A percentile compares a stretch with the other conserved stretches of the same genome.
These are phyloP conservation scores for Stentor coeruleus DNA, from an alignment of 73 alveolate genomes.

Conservation along the genomic window DNA sequence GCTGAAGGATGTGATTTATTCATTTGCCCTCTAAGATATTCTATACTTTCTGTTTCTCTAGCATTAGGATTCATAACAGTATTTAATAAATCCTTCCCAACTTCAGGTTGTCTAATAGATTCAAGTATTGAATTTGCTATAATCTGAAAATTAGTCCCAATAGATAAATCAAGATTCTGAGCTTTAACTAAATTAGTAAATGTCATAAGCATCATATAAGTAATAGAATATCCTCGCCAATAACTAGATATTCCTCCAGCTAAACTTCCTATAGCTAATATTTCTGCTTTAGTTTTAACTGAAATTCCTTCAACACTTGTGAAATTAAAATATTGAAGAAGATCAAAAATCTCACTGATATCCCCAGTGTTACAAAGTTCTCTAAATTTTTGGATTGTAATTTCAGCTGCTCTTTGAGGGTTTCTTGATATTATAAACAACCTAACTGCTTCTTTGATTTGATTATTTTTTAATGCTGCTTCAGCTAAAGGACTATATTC, in stretches of 20 bases:
- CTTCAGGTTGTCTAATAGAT: not conserved
- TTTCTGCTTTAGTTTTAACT: not conserved
- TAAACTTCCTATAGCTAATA: not conserved
- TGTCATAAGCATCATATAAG: not conserved
- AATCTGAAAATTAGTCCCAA: not conserved
- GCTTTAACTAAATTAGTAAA: not conserved
- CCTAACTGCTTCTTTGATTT: constrained; percentile 10
- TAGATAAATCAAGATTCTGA: not conserved
- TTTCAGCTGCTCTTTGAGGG: not conserved
- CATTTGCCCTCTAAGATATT: not conserved
- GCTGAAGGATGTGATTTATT: not conserved
- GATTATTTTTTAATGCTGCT: not conserved
- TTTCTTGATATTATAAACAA: not conserved
- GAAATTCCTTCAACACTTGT: not conserved
- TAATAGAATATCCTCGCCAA: not conserved
- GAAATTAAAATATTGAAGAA: not conserved
- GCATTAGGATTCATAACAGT: not conserved
- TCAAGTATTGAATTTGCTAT: not conserved
- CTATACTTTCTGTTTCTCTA: constrained; percentile 11
- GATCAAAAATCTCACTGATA: not conserved
- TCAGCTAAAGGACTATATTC: not conserved
- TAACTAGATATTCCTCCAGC: not conserved
- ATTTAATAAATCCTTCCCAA: not conserved
- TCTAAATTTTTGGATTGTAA: not conserved
- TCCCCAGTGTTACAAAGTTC: not conserved